Evolutionary conservation across 1,139 yeast species (phyloP).

Genomic region (Scheffersomyces titani): DNA sequence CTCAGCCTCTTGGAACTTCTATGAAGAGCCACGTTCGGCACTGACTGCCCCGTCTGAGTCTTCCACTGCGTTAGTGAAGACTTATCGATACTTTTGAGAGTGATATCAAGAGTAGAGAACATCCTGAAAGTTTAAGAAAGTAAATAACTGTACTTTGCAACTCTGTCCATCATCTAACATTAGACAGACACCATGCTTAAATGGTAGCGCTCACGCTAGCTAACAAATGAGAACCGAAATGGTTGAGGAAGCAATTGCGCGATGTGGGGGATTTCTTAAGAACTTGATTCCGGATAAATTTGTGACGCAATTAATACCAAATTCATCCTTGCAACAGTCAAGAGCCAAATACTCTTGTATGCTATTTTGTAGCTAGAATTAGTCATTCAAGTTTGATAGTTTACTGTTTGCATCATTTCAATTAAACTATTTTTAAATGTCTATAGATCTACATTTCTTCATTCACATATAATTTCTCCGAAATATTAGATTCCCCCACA

Average conservation of each 20-base stretch:
- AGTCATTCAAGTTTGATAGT: not conserved
- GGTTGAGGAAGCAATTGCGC: not conserved
- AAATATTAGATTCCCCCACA: not conserved
- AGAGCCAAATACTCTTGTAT: not conserved
- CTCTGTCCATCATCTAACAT: not conserved
- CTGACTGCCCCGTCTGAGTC: not conserved
- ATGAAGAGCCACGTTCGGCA: not conserved
- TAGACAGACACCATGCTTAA: not conserved
- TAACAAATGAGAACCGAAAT: not conserved
- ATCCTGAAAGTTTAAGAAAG: not conserved
- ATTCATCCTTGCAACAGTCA: not conserved
- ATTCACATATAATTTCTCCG: not conserved
- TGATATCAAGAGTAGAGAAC: not conserved
- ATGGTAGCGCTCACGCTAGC: not conserved
- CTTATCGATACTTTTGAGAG: not conserved
- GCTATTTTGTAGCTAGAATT: too few relatives aligned
- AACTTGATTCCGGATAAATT: not conserved
- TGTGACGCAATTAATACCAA: too few relatives aligned
- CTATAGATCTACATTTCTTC: not conserved
- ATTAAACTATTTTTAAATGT: not conserved
- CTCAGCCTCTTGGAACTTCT: constrained; percentile 20
- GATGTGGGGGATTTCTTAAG: not conserved
- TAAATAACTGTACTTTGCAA: not conserved
- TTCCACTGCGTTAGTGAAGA: not conserved
- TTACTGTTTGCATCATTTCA: not conserved